Conservation (phyloP, 306 rosid species). For the Albizia julibrissin region DNA sequence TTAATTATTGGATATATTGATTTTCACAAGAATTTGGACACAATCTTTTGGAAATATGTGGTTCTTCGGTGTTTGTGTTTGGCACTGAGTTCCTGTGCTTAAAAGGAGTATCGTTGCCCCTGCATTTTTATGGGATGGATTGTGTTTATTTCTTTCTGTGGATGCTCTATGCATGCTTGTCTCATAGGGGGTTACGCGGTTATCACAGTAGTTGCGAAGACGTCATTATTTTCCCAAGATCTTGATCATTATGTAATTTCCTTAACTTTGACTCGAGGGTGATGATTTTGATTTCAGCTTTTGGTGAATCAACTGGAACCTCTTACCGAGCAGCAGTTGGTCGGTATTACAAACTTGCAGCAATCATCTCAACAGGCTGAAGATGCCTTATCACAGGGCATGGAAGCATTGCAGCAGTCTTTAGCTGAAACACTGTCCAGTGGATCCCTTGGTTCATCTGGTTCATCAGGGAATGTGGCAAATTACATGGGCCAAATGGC, state of each 20-base stretch:
- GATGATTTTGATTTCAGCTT: constrained; percentile 54
- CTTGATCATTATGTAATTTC: constrained; percentile 6
- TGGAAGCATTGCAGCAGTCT: constrained; percentile 93
- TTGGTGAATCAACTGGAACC: constrained; percentile 86
- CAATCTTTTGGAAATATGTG: not conserved
- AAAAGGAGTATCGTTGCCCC: not conserved
- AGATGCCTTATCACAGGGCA: constrained; percentile 93
- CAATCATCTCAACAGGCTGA: constrained; percentile 92
- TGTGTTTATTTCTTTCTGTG: not conserved
- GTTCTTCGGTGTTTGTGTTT: not conserved
- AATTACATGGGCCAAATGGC: constrained; percentile 97
- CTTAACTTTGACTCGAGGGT: not conserved
- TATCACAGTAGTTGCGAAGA: not conserved
- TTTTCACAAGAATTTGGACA: not conserved
- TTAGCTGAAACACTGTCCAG: constrained; percentile 72
- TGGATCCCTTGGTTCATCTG: constrained; percentile 65
- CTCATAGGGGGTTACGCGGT: not conserved
- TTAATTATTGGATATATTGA: not conserved
- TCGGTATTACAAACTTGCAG: constrained; percentile 74
- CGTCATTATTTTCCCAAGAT: not conserved
- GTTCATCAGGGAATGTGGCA: constrained; percentile 80
- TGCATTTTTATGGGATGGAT: not conserved
- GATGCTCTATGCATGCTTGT: not conserved
- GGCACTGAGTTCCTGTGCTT: not conserved
- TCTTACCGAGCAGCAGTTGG: constrained; percentile 80